These are phyloP conservation scores for Haematococcus sp. DNA, from an alignment of 139 green algal genomes.

Conservation along the genomic window DNA sequence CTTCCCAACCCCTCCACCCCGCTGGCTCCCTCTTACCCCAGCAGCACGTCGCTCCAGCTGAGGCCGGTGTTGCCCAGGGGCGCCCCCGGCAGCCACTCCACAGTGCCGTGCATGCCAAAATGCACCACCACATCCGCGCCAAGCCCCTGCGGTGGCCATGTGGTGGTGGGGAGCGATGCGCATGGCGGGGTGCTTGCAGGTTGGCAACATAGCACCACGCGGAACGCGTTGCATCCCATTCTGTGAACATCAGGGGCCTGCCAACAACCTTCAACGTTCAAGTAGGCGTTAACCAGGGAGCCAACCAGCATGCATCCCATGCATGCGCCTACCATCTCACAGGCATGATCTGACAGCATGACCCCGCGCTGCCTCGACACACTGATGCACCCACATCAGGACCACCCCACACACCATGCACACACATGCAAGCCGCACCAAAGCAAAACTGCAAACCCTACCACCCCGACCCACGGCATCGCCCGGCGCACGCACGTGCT, in stretches of 20 bases:
- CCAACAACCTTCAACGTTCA: too few species aligned
- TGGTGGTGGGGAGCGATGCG: too few species aligned
- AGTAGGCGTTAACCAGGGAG: too few species aligned
- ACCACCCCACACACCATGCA: neutral
- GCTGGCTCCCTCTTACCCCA: conserved; percentile 37
- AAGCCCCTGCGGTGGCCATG: too few species aligned
- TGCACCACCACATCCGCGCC: conserved; percentile 87
- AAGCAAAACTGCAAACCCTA: neutral
- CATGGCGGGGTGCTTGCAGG: too few species aligned
- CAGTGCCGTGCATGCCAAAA: conserved; percentile 98
- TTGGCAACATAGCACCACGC: too few species aligned
- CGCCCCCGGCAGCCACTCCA: conserved; percentile 94
- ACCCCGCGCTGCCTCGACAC: too few species aligned
- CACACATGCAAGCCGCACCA: neutral
- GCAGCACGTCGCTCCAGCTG: conserved; percentile 66
- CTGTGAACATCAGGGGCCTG: too few species aligned
- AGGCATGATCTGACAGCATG: too few species aligned
- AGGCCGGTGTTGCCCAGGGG: conserved; percentile 71
- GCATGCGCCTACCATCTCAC: too few species aligned
- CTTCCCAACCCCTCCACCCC: neutral
- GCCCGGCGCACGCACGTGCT: conserved; percentile 33
- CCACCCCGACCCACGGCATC: neutral
- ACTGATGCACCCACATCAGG: neutral
- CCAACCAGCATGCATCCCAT: too few species aligned
- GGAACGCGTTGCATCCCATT: too few species aligned